phyloP scores from a whole-genome alignment of 2,329 filamentous ascomycete species.

The Colletotrichum navitas region DNA sequence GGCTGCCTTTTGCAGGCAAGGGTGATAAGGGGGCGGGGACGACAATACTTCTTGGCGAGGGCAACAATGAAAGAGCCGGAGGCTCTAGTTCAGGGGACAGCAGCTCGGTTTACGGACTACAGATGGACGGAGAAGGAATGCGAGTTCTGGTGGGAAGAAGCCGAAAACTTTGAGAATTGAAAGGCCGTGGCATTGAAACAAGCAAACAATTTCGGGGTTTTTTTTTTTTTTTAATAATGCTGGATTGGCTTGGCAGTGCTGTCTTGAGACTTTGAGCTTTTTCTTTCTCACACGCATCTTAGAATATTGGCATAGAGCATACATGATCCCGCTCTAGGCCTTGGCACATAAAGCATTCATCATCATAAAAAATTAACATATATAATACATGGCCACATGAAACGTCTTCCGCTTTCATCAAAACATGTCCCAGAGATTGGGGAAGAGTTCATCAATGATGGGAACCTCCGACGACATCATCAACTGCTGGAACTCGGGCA shows the following conservation, averaged over 20 bases:
- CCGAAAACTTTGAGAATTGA: no score
- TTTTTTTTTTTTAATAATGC: no score
- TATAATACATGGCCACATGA: not conserved
- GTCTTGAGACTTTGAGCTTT: no score
- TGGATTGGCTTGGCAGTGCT: no score
- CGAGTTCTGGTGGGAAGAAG: no score
- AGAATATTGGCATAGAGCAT: slow-evolving; percentile 48
- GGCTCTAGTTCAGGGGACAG: slow-evolving; percentile 50
- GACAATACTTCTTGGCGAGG: slow-evolving; percentile 61
- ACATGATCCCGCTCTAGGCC: no score
- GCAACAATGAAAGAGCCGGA: slow-evolving; percentile 62
- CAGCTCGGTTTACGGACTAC: no score
- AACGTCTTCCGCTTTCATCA: not conserved
- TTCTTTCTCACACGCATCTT: no score
- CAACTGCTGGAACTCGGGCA: slow-evolving; percentile 38
- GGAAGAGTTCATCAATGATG: slow-evolving; percentile 37
- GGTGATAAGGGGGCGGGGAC: slow-evolving; percentile 44
- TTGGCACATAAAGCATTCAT: not conserved
- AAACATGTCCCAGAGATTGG: slow-evolving; percentile 41
- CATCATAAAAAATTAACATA: not conserved
- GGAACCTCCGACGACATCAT: slow-evolving; percentile 41
- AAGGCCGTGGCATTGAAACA: no score
- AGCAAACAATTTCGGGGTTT: no score
- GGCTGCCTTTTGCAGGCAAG: slow-evolving; percentile 44
- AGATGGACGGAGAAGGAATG: no score